A percentile compares a stretch with the other conserved stretches of the same genome.
phyloP scores from a whole-genome alignment of 306 rosid species.

The Prunus campanulata region DNA sequence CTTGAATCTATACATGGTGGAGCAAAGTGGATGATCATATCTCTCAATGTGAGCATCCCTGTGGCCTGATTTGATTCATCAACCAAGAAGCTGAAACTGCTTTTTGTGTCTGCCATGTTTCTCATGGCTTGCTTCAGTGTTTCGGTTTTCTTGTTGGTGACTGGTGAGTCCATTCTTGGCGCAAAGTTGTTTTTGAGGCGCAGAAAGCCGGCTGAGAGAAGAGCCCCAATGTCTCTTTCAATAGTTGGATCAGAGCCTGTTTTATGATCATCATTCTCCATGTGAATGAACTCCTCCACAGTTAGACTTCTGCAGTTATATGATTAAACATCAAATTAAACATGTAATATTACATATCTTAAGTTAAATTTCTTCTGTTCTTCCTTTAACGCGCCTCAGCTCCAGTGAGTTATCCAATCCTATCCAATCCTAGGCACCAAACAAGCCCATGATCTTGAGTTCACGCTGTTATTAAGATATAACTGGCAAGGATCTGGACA shows the following conservation, averaged over 20 bases:
- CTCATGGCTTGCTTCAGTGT: conserved; percentile 58
- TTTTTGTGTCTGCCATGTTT: conserved; percentile 34
- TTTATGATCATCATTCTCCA: conserved; percentile 17
- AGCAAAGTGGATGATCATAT: conserved; percentile 51
- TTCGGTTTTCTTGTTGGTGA: conserved; percentile 43
- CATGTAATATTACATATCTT: neutral
- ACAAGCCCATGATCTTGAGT: neutral
- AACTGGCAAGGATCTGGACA: neutral
- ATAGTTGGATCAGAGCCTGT: conserved; percentile 12
- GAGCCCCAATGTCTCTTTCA: conserved; percentile 27
- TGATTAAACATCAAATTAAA: neutral
- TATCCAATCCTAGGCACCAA: no score
- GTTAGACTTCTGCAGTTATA: conserved; percentile 36
- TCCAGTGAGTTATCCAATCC: no score
- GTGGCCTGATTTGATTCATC: conserved; percentile 39
- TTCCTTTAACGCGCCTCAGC: no score
- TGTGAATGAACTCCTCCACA: conserved; percentile 50
- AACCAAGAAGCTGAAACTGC: conserved; percentile 49
- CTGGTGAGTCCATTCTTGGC: conserved; percentile 50
- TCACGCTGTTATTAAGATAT: no score
- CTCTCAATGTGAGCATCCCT: conserved; percentile 51
- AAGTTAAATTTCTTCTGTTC: no score
- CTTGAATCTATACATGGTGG: conserved; percentile 63
- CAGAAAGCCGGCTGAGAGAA: conserved; percentile 26
- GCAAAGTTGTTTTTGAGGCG: conserved; percentile 28